Conservation (phyloP, 2,329 filamentous ascomycete species). For the Phaeosphaeriaceae sp. region DNA sequence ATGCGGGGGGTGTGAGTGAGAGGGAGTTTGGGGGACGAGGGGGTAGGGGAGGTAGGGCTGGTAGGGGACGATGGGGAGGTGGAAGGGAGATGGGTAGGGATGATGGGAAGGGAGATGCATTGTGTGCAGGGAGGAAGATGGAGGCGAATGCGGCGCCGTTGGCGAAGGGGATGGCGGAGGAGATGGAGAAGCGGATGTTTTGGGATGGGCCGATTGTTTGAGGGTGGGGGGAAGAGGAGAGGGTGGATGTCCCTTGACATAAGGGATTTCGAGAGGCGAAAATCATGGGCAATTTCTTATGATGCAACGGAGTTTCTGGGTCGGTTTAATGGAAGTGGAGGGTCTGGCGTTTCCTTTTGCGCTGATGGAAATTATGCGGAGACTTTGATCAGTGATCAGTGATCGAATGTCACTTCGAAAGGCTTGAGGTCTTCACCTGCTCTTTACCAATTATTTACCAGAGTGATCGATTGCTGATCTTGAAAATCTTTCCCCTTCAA, state of each 20-base stretch:
- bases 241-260: too few species aligned
- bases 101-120: slow-evolving; percentile 3
- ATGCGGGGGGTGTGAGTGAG: slow-evolving; percentile 1
- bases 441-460: too few species aligned
- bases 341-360: too few species aligned
- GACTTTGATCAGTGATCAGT: too few species aligned
- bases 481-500: not conserved
- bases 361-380: too few species aligned
- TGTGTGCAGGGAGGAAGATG: slow-evolving; percentile 32
- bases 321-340: too few species aligned
- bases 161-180: slow-evolving; percentile 39
- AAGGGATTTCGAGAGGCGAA: not conserved
- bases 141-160: slow-evolving; percentile 23
- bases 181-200: slow-evolving; percentile 38
- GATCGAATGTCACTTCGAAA: too few species aligned
- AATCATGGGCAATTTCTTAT: too few species aligned
- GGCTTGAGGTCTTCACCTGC: too few species aligned
- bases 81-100: slow-evolving; percentile 1
- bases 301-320: too few species aligned
- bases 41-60: slow-evolving; percentile 7
- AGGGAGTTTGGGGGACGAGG: slow-evolving; percentile 3
- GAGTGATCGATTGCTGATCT: too few species aligned
- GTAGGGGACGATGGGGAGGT: slow-evolving; percentile 2
- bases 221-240: not conserved
- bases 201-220: slow-evolving; percentile 34